Evolutionary conservation across 768 basidiomycete genomes (phyloP), one percentile per base, ranked within the genome.

Genomic region (Brasilioporus rufonigricans): DNA sequence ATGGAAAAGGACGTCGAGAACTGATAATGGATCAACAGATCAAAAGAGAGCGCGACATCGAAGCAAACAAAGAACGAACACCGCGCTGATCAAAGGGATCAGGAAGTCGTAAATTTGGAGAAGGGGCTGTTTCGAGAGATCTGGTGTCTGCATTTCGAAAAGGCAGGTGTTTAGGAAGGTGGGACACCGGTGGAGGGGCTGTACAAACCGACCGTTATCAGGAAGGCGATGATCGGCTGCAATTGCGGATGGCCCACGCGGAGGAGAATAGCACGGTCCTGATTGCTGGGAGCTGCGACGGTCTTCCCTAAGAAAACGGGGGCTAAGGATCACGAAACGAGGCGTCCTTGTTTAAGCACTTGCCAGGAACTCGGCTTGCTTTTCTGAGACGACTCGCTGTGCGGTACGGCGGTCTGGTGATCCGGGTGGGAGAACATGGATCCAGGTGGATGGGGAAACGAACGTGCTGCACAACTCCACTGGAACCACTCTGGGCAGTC

Each of bases 21-120:
- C 73, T 77, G 68, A 70, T 71, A 70, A 67, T 61, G 59, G 62
- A 71, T 71, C 70, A 71, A 70, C 58, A 68, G 63, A 74, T 71
- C 69, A 73, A 67, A 72, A 65, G 68, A 71, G 68, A 67, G 67
- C 66, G 67, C 65, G 61, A 62, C 60, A 64, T 58, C 62, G 56
- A 64, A 65, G 61, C 56, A 65, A 68, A 68, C 62, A 61, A 65
- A 66, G 61, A 65, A 71, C 71, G 61, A 63, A 74, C 74, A 57
- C 62, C 63, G 69, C 65, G 61, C 58, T 73, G 70, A 66, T 72
- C 71, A 62, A 60, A 65, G 63, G 62, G 61, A 65, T 60, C 67
- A 61, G 62, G 60, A 59, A 65, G 67, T 57, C 68, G 58, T 61
- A 67, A 63, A 70, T 70, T 70, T 67, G 65, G 66, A 52, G 66